phyloP scores from a whole-genome alignment of 73 alveolate species.

The Uronychia setigera region DNA sequence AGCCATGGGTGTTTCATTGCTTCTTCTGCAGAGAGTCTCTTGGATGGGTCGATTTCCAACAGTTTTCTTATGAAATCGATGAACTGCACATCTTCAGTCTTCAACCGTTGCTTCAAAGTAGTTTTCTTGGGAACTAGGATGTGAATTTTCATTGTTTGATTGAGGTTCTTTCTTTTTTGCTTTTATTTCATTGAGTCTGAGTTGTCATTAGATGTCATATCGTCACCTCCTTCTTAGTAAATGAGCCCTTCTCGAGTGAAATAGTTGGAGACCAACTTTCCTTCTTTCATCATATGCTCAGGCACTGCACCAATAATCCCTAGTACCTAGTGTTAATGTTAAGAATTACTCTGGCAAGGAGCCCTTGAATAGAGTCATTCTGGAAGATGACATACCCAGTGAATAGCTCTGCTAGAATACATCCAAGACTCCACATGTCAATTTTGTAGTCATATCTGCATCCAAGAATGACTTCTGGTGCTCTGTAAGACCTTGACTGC shows the following conservation, averaged over 20 bases:
- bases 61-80: slow-evolving; percentile 83
- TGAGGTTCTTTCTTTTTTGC: slow-evolving; percentile 60
- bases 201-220: slow-evolving; percentile 40
- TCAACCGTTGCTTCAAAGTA: slow-evolving; percentile 81
- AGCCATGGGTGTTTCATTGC: slow-evolving; percentile 95
- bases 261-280: slow-evolving; percentile 94
- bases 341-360: slow-evolving; percentile 87
- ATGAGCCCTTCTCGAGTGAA: slow-evolving; percentile 97
- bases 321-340: slow-evolving; percentile 29
- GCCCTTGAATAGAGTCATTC: slow-evolving; percentile 96
- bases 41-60: slow-evolving; percentile 90
- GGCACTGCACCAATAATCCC: slow-evolving; percentile 99
- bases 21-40: slow-evolving; percentile 88
- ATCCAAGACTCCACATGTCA: slow-evolving; percentile 98
- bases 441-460: slow-evolving; percentile 95
- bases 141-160: slow-evolving; percentile 66
- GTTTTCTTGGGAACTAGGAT: slow-evolving; percentile 92
- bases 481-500: slow-evolving; percentile 96
- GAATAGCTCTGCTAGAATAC: slow-evolving; percentile 97
- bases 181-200: slow-evolving; percentile 42
- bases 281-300: slow-evolving; percentile 97
- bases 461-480: slow-evolving; percentile 99
- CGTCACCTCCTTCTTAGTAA: slow-evolving; percentile 89
- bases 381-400: slow-evolving; percentile 98
- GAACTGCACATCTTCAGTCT: slow-evolving; percentile 83